Percentiles rank a stretch among this genome's conserved stretches.
Evolutionary conservation across 192 early-diverging fungal species (phyloP).

Genomic region (Irineochytrium annulatum): DNA sequence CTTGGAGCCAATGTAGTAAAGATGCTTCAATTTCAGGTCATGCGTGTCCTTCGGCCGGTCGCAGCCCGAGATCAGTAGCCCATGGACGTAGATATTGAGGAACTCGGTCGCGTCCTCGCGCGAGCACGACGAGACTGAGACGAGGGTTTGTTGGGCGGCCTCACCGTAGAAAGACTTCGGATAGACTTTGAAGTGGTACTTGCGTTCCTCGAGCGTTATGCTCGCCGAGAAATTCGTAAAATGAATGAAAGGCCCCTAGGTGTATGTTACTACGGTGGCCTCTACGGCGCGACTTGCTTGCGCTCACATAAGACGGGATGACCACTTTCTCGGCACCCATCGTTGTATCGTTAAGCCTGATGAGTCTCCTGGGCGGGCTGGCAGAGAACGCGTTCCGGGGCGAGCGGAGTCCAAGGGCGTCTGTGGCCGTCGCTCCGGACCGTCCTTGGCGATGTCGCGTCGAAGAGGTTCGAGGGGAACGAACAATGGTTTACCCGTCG

Average conservation of each 20-base stretch:
- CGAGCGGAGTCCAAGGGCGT: too few relatives aligned
- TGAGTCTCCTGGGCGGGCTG: too few relatives aligned
- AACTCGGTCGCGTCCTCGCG: conserved; percentile 15
- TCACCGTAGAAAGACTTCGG: conserved; percentile 14
- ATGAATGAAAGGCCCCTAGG: not conserved
- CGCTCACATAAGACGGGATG: too few relatives aligned
- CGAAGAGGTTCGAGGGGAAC: too few relatives aligned
- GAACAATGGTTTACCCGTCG: too few relatives aligned
- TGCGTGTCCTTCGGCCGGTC: conserved; percentile 11
- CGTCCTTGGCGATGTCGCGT: too few relatives aligned
- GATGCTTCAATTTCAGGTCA: conserved; percentile 10
- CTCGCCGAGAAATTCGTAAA: not conserved
- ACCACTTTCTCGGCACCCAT: too few relatives aligned
- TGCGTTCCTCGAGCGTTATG: conserved; percentile 8
- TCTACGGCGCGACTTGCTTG: too few relatives aligned
- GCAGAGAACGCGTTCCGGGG: too few relatives aligned
- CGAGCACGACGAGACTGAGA: not conserved
- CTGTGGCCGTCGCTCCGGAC: too few relatives aligned
- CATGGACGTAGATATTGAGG: conserved; percentile 10
- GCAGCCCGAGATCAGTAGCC: conserved; percentile 7
- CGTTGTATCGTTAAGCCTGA: too few relatives aligned
- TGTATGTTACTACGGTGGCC: too few relatives aligned
- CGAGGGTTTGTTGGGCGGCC: not conserved
- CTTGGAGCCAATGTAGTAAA: conserved; percentile 15
- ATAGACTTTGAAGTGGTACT: conserved; percentile 27